A percentile compares a stretch with the other conserved stretches of the same genome.
phyloP scores from a whole-genome alignment of 2,329 filamentous ascomycete genomes.

The Colletotrichum tanaceti region DNA sequence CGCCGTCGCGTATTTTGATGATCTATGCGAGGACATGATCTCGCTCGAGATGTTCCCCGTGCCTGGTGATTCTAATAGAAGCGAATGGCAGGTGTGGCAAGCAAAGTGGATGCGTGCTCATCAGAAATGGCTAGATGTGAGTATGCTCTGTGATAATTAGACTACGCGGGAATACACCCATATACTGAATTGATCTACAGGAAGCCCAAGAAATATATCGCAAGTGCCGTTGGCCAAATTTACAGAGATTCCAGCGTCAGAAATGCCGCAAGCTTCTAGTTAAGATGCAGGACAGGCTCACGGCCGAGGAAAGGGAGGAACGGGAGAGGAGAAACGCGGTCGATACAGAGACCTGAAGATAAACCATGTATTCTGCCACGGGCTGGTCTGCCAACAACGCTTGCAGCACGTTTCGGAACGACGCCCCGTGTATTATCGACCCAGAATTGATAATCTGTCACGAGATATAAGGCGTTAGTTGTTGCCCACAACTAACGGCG shows the following conservation, averaged over 20 bases:
- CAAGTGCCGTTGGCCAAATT: not conserved
- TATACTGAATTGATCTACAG: not conserved
- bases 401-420: not conserved
- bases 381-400: not conserved
- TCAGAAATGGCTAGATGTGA: not conserved
- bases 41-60: not conserved
- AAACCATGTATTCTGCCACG: not conserved
- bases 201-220: not conserved
- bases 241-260: not conserved
- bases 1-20: constrained; percentile 7
- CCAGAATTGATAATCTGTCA: not conserved
- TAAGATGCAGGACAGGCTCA: constrained; percentile 9
- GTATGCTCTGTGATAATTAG: not conserved
- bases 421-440: not conserved
- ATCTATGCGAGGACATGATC: not conserved
- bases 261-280: not conserved
- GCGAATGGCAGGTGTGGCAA: not conserved
- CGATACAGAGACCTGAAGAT: not conserved
- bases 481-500: too few species aligned
- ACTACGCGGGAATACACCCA: not conserved
- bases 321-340: not conserved
- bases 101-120: not conserved
- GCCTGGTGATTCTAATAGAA: not conserved
- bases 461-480: too few species aligned
- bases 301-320: not conserved